Conservation (phyloP, 495 filamentous ascomycete species). For the Hypomontagnella monticulosa region DNA sequence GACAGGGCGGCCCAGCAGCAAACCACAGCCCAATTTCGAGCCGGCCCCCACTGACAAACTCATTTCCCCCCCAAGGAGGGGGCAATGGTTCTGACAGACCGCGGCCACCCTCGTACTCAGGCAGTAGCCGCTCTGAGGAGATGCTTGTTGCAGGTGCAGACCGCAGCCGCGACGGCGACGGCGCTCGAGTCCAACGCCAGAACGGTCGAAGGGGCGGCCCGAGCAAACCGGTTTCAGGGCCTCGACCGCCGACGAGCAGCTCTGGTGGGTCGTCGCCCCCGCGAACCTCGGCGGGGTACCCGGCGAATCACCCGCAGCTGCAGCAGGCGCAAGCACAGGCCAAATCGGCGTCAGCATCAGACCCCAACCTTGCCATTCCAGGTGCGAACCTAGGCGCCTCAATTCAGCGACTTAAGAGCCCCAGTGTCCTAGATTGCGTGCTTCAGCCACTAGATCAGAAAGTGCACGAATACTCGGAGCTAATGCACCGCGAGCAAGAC, state of each 20-base stretch:
- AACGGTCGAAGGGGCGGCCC: conserved; percentile 36
- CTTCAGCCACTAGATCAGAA: conserved; percentile 46
- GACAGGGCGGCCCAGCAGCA: conserved; percentile 11
- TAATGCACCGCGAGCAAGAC: conserved; percentile 43
- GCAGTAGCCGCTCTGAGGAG: conserved; percentile 47
- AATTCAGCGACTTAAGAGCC: conserved; percentile 47
- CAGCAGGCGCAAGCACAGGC: conserved; percentile 35
- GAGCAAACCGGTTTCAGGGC: conserved; percentile 26
- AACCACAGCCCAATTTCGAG: conserved; percentile 33
- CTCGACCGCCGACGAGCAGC: conserved; percentile 38
- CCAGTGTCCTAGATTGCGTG: conserved; percentile 44
- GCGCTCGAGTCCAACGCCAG: conserved; percentile 37
- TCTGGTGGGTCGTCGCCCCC: conserved; percentile 42
- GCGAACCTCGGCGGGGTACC: conserved; percentile 23
- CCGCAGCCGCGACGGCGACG: conserved; percentile 10
- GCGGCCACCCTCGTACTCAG: conserved; percentile 41
- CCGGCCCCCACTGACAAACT: conserved; percentile 42
- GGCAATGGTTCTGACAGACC: conserved; percentile 23
- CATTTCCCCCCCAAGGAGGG: conserved; percentile 33
- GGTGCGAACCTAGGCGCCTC: conserved; percentile 17
- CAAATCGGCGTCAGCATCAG: conserved; percentile 27
- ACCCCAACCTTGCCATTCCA: conserved; percentile 22
- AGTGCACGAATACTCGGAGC: conserved; percentile 41
- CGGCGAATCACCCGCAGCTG: conserved; percentile 26
- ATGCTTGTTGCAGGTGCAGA: conserved; percentile 36